Evolutionary conservation across 2,329 filamentous ascomycete genomes (phyloP).

Genomic region (Lachnellula subtilissima): DNA sequence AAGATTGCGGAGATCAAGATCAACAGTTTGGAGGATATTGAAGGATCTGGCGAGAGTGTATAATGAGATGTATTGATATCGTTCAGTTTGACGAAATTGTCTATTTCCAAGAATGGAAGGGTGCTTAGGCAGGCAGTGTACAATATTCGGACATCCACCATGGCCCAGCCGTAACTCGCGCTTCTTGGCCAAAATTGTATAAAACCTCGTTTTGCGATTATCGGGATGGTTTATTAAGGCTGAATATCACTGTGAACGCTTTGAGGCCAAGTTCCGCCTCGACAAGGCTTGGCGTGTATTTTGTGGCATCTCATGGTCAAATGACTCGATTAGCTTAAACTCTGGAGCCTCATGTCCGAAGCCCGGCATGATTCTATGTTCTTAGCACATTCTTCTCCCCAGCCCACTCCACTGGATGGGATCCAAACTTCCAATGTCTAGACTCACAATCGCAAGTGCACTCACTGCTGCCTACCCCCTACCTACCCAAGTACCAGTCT

Average conservation of each 20-base stretch:
- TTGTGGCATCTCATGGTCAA: too few species aligned
- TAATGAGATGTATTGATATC: not conserved
- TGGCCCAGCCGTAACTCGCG: too few species aligned
- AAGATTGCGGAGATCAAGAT: slow-evolving; percentile 70
- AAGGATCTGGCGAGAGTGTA: slow-evolving; percentile 15
- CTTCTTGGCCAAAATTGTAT: too few species aligned
- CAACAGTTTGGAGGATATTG: slow-evolving; percentile 40
- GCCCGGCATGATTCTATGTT: not conserved
- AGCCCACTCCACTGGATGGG: not conserved
- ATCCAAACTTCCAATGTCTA: not conserved
- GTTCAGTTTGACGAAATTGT: not conserved
- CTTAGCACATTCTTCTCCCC: not conserved
- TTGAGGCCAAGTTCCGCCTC: too few species aligned
- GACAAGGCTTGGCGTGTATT: too few species aligned
- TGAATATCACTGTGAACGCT: too few species aligned
- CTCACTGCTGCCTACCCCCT: too few species aligned
- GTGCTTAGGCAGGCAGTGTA: not conserved
- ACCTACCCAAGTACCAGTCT: too few species aligned
- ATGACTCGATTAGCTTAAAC: too few species aligned
- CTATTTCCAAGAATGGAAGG: not conserved
- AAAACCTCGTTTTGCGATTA: not conserved
- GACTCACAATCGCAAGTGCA: not conserved
- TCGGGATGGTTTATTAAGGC: slow-evolving; percentile 9
- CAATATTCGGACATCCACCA: not conserved
- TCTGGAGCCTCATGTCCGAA: not conserved